Conservation (phyloP, 2,329 filamentous ascomycete genomes). For the Penicillium sp. region DNA sequence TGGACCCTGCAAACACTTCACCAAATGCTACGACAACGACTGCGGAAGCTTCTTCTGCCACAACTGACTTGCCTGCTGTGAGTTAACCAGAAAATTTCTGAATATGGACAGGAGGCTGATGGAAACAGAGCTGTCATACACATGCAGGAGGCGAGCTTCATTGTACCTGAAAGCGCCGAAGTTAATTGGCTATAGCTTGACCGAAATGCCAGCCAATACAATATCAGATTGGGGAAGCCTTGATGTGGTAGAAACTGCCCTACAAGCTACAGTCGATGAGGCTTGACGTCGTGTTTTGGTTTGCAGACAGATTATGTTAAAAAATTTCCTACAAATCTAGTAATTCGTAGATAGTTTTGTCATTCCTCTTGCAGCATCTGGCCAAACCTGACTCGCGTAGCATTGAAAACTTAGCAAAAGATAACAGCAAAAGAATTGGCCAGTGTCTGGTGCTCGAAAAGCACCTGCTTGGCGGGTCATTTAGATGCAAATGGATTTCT, state of each 20-base stretch:
- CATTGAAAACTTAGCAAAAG: slow-evolving; percentile 34
- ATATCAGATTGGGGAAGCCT: not conserved
- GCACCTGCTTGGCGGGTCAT: slow-evolving; percentile 5
- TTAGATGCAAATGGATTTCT: slow-evolving; percentile 13
- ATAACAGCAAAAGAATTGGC: slow-evolving; percentile 48
- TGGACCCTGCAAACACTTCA: not conserved
- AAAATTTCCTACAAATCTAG: too few species aligned
- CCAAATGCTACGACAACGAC: slow-evolving; percentile 15
- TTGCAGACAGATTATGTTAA: too few species aligned
- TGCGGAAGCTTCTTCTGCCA: slow-evolving; percentile 16
- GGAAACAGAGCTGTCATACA: slow-evolving; percentile 43
- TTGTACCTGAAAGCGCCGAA: slow-evolving; percentile 31
- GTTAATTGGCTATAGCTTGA: not conserved
- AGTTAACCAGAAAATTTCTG: slow-evolving; percentile 12
- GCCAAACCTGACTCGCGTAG: not conserved
- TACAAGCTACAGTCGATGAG: too few species aligned
- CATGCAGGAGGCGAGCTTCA: slow-evolving; percentile 45
- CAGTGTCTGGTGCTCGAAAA: slow-evolving; percentile 11
- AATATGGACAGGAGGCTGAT: slow-evolving; percentile 7
- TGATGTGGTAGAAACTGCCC: too few species aligned
- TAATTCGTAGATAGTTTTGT: not conserved
- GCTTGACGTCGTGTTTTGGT: too few species aligned
- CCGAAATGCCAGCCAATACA: too few species aligned
- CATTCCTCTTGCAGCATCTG: slow-evolving; percentile 5
- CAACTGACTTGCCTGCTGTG: slow-evolving; percentile 29